Base-by-base conservation (phyloP, 2,329 filamentous ascomycete genomes). In the Alternaria metachromatica region DNA sequence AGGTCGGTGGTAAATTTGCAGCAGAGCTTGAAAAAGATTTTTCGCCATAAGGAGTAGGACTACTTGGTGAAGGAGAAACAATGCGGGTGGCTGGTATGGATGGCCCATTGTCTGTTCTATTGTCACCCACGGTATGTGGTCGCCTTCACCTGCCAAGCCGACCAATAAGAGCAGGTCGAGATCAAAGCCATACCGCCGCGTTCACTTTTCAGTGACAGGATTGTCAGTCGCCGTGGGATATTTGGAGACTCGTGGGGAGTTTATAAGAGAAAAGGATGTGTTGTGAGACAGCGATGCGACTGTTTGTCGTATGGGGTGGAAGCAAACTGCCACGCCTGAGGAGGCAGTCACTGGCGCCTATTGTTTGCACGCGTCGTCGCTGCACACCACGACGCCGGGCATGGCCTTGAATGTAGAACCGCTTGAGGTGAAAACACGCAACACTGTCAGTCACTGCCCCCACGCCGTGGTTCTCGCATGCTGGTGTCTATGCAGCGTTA, bases 1-100 rank as follows among this genome's bases (percentile, higher is more conserved):
- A 60, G 66, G 48, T 66, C 49, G 58, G 53, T 53, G 58, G 53
- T 60, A 53, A 58, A 43, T 49, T 60, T 28, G 53, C 25, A 20
- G 21, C 23, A 7, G n/a, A 12, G 18, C 12, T 21, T 44, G 37
- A 5, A 55, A 58, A 41, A 15, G 37, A 20, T 43, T 7, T 15
- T 2, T 26, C 33, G 18, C 23, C 23, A 21, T 37, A 23, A 21
- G 18, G 10, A 15, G 21, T 20, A 26, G 30, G 15, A 30, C 28
- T 25, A n/a, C 15, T 21, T 49, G 28, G 50, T 41, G 43, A 55
- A 55, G 21, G 41, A 20, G 21, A 60, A 61, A 60, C 46, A 64
- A 66, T 48, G 44, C 15, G 26, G 51, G 58, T 60, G 59, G 65
- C 59, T 63, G 61, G 58, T 53, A 28, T 18, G 1, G 18, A 23